Evolutionary conservation across 345 rosid genomes (phyloP), one percentile per base, ranked within the genome.

Genomic region (Syzygium jambos): DNA sequence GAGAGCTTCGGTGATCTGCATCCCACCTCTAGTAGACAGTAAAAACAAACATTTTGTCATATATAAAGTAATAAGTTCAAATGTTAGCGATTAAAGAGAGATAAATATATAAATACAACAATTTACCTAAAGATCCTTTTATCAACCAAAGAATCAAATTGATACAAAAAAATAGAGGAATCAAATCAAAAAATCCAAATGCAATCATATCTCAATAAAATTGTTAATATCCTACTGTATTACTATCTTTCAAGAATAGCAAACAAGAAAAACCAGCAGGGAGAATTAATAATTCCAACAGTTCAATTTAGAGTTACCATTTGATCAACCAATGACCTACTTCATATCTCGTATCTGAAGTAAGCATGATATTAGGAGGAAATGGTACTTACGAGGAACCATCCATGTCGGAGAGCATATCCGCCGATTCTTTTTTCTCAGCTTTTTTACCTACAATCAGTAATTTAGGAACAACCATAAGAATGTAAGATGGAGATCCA

Each of bases 1-100:
- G 87, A 98, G 98, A 52, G 99, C 99, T 94, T 98, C 99, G n/a
- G 99, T 96, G 86, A 98, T 95, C 93, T 98, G 99, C 97, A 95
- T 95, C 84, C 99, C 98, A 85, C 99, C 96, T 73, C 82, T 73
- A 73, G 82, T 73, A 73, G 82, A 98, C 88, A 91, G 91, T 54
- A 13, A 77, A 63, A 85, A 91, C 84, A 63, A 41, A 27, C 7
- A 53, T 27, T 46, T 51, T 51, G 56, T 84, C 85, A 51, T 49
- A 51, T 11, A 63, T 80, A 85, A 85, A 86, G 77, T 53, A 78
- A 38, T 17, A 68, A 43, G 25, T 68, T 34, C 46, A 34, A 34
- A 1, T 68, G 46, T 34, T 17, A 23, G 78, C 13, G 6, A 68
- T 65, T 68, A 34, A 68, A 34, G 46, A 68, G 46, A 68, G 46